Evolutionary conservation across 805 yeast genomes (phyloP).

Genomic region (Candida mattraensis): DNA sequence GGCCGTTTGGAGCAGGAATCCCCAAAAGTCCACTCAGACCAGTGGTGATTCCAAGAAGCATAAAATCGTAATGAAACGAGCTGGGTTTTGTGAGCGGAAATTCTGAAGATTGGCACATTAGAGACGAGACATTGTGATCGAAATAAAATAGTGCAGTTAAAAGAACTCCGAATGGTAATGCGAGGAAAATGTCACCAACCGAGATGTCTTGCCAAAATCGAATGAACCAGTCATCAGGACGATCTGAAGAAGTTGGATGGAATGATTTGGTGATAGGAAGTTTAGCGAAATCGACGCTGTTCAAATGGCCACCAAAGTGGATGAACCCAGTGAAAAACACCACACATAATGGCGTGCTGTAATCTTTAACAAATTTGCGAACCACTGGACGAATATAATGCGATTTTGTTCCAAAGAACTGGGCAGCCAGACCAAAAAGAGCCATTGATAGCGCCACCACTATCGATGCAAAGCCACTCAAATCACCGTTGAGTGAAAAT

Average conservation of each 20-base stretch:
- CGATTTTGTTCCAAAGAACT: constrained; percentile 58
- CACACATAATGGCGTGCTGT: constrained; percentile 80
- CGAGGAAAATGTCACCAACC: constrained; percentile 78
- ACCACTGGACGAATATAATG: constrained; percentile 58
- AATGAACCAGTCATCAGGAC: constrained; percentile 73
- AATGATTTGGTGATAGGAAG: constrained; percentile 74
- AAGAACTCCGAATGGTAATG: constrained; percentile 88
- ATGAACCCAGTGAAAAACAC: constrained; percentile 89
- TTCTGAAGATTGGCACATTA: constrained; percentile 85
- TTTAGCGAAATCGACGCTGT: constrained; percentile 53
- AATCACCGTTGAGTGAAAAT: constrained; percentile 44
- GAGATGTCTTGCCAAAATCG: constrained; percentile 69
- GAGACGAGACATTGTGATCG: constrained; percentile 92
- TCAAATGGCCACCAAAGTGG: constrained; percentile 83
- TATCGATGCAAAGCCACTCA: constrained; percentile 59
- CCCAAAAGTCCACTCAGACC: constrained; percentile 87
- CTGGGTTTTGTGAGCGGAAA: constrained; percentile 85
- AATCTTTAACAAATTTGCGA: constrained; percentile 77
- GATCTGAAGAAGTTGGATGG: constrained; percentile 59
- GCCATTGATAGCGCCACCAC: constrained; percentile 75
- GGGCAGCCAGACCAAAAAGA: constrained; percentile 66
- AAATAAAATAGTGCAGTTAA: constrained; percentile 85
- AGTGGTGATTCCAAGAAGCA: constrained; percentile 80
- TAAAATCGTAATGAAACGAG: constrained; percentile 90
- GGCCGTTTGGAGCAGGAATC: constrained; percentile 93